These are phyloP conservation scores for Beauveria sp. DNA, from an alignment of 2,329 filamentous ascomycete species.

Conservation along the genomic window DNA sequence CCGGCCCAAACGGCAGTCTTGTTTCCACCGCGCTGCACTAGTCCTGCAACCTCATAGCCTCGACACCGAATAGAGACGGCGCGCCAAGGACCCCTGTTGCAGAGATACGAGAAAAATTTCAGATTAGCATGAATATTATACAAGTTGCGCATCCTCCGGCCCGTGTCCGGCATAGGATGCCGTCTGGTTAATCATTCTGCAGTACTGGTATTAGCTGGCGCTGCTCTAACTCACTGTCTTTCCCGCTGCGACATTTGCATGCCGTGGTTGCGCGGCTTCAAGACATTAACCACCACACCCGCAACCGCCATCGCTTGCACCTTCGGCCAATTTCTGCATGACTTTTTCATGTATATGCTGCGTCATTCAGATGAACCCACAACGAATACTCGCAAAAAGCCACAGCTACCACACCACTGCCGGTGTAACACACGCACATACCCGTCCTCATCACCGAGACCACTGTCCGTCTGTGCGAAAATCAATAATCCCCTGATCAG, in stretches of 20 bases:
- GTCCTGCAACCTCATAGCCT: not conserved
- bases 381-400: not conserved
- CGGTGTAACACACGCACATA: not conserved
- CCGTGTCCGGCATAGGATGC: not conserved
- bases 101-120: not conserved
- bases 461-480: not conserved
- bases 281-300: not conserved
- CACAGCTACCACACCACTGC: not conserved
- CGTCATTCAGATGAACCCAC: not conserved
- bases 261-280: not conserved
- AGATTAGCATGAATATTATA: not conserved
- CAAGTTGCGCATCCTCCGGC: not conserved
- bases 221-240: not conserved
- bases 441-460: not conserved
- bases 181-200: not conserved
- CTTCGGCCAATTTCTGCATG: not conserved
- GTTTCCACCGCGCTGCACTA: not conserved
- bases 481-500: not conserved
- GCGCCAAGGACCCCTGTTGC: conserved; percentile 1
- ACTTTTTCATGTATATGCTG: no score
- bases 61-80: not conserved
- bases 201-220: not conserved
- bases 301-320: not conserved
- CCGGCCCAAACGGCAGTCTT: not conserved
- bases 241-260: no score